A percentile compares a stretch with the other conserved stretches of the same genome.
These are phyloP conservation scores for Cryptococcus sp. DNA, from an alignment of 1,284 basidiomycete species.

Conservation along the genomic window DNA sequence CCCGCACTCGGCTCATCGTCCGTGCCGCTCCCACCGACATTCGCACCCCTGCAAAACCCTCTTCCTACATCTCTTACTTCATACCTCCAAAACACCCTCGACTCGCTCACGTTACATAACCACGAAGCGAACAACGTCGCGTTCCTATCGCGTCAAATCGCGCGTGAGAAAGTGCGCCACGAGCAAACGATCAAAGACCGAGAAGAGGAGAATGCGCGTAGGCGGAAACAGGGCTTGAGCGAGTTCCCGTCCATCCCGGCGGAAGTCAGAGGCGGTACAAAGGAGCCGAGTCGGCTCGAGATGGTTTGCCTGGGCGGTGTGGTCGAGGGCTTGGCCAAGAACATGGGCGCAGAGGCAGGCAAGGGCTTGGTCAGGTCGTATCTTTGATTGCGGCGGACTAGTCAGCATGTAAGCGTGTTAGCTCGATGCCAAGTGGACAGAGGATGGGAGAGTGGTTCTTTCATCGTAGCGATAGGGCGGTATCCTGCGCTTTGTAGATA, in stretches of 20 bases:
- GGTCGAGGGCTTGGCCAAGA: slow-evolving; percentile 79
- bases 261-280: slow-evolving; percentile 78
- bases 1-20: slow-evolving; percentile 38
- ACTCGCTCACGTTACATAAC: slow-evolving; percentile 80
- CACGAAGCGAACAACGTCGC: slow-evolving; percentile 92
- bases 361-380: slow-evolving; percentile 53
- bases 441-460: background rate
- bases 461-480: too few relatives aligned
- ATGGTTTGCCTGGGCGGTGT: slow-evolving; percentile 84
- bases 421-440: too few relatives aligned
- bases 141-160: slow-evolving; percentile 88
- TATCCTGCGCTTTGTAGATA: too few relatives aligned
- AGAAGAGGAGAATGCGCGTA: slow-evolving; percentile 82
- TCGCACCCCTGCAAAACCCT: slow-evolving; percentile 55
- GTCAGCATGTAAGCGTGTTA: background rate
- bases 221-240: slow-evolving; percentile 79
- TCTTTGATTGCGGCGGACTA: slow-evolving; percentile 21
- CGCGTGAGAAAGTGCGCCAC: slow-evolving; percentile 79
- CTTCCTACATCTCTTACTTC: slow-evolving; percentile 57
- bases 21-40: slow-evolving; percentile 58
- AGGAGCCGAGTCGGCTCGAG: slow-evolving; percentile 87
- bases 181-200: slow-evolving; percentile 79
- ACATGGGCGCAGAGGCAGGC: slow-evolving; percentile 69
- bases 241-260: slow-evolving; percentile 86
- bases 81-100: slow-evolving; percentile 74